Evolutionary conservation across 768 basidiomycete genomes (phyloP).

Genomic region (Pisolithus orientalis): DNA sequence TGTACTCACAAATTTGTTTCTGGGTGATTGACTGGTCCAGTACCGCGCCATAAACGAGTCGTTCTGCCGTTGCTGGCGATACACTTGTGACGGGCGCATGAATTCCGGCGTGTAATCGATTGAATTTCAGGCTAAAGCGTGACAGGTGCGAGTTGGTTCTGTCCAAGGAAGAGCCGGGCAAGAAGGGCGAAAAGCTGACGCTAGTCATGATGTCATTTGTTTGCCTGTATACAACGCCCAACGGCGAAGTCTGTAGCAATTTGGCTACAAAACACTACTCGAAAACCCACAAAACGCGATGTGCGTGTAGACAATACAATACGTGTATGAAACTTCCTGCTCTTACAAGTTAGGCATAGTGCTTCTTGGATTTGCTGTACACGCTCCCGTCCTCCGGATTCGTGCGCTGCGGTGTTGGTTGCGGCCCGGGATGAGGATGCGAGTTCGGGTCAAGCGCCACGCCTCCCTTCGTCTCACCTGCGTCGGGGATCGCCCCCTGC

Average conservation of each 20-base stretch:
- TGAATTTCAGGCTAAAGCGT: too few relatives aligned
- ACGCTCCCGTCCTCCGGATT: slow-evolving; percentile 1
- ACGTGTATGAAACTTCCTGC: neutral
- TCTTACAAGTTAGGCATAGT: neutral
- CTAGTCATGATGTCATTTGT: slow-evolving; percentile 24
- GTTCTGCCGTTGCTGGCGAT: slow-evolving; percentile 17
- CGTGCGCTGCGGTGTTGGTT: slow-evolving; percentile 6
- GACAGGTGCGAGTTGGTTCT: neutral
- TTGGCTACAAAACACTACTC: too few relatives aligned
- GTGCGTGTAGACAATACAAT: too few relatives aligned
- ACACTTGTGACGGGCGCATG: slow-evolving; percentile 21
- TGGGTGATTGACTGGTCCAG: slow-evolving; percentile 28
- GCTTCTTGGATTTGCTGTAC: slow-evolving; percentile 5
- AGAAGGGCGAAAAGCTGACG: neutral
- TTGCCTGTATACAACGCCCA: neutral
- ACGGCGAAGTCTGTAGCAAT: neutral
- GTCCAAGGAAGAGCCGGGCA: neutral
- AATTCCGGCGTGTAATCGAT: neutral
- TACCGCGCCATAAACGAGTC: slow-evolving; percentile 25
- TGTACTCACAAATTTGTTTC: slow-evolving; percentile 26
- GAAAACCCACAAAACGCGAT: too few relatives aligned
- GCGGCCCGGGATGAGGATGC: slow-evolving; percentile 1
- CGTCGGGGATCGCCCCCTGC: slow-evolving; percentile 1
- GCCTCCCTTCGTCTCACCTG: slow-evolving; percentile 3
- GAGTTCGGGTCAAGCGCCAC: neutral